Conservation (phyloP, 352 stramenopile genomes). For the Phytopythium helicoides region DNA sequence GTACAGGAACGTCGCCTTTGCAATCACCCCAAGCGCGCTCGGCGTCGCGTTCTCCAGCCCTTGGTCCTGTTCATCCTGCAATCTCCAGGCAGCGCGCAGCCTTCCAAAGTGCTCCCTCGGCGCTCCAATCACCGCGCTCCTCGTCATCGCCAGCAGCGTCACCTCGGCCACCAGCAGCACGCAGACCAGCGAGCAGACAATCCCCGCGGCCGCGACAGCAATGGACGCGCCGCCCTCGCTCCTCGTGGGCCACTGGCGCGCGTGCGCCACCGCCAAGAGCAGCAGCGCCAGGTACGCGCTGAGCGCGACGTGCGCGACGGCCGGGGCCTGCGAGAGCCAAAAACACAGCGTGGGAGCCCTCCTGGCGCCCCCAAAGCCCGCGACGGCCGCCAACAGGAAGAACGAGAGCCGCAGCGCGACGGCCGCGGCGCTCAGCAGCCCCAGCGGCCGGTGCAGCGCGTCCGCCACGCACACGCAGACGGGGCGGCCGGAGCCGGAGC, state of each 20-base stretch:
- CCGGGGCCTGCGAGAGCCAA: constrained; percentile 35
- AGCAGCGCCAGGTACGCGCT: constrained; percentile 35
- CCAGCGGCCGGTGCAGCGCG: constrained; percentile 29
- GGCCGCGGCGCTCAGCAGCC: constrained; percentile 13
- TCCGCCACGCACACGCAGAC: constrained; percentile 17
- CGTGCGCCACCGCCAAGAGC: constrained; percentile 16
- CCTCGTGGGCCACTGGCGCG: constrained; percentile 16
- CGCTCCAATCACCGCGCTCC: neutral
- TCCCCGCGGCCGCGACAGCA: neutral
- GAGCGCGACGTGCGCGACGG: constrained; percentile 18
- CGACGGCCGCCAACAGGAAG: constrained; percentile 8
- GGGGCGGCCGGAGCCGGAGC: neutral
- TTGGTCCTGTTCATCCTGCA: neutral
- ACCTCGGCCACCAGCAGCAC: constrained; percentile 10
- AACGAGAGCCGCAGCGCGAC: constrained; percentile 22
- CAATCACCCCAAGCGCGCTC: constrained; percentile 7
- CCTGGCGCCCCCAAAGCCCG: neutral
- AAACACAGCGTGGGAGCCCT: constrained; percentile 12
- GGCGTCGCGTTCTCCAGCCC: constrained; percentile 3
- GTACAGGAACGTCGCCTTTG: constrained; percentile 21
- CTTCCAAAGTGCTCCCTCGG: no score
- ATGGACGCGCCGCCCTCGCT: neutral
- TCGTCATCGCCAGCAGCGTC: constrained; percentile 12
- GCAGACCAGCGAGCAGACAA: constrained; percentile 2
- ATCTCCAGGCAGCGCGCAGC: neutral